Base-by-base conservation (phyloP, 1,139 yeast species). In the Spathaspora sp. region DNA sequence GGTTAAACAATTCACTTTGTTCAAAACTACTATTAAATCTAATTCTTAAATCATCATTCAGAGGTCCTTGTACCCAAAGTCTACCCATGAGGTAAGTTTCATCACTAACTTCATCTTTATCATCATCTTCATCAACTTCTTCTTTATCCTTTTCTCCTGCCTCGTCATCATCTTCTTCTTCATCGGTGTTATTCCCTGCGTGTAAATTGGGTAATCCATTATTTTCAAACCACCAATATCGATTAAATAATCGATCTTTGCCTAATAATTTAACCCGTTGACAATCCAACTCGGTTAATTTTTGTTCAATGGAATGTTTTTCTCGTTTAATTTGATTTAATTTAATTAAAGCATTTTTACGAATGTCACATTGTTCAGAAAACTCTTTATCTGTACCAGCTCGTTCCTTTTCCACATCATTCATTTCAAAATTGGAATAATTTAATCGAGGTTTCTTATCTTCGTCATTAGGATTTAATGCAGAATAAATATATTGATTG, bases 211-310 rank as follows among this genome's bases (percentile, higher is more conserved):
- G 89, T 46, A 89, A 72, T 0, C 98, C 98, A 59, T 86, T 86
- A 53, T 80, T 76, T 60, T 93, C 98, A 60, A 91, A 84, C 97
- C 97, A 93, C 95, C 96, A 95, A 63, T 91, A 93, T 54, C 93
- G 74, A 66, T 93, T 95, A 61, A 74, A 89, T 51, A 81, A 79
- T 46, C 96, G 73, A 63, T 93, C 99, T 52, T 83, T 79, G 4
- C 99, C 99, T 25, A 93, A 68, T 43, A 82, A 73, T 49, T 81
- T 80, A 39, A 90, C 78, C 49, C 99, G 70, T 61, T 90, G 97
- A 51, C 87, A 77, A 58, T 91, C 97, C 43, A 81, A 67, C 56
- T 84, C 89, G 42, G 78, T 75, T 34, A 86, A 65, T 48, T 78
- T 70, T 51, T 70, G 73, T 57, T 86, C 95, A 36, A 83, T 63